A percentile compares a stretch with the other conserved stretches of the same genome.
Evolutionary conservation across 2,329 filamentous ascomycete genomes (phyloP).

Genomic region (Fusarium redolens): DNA sequence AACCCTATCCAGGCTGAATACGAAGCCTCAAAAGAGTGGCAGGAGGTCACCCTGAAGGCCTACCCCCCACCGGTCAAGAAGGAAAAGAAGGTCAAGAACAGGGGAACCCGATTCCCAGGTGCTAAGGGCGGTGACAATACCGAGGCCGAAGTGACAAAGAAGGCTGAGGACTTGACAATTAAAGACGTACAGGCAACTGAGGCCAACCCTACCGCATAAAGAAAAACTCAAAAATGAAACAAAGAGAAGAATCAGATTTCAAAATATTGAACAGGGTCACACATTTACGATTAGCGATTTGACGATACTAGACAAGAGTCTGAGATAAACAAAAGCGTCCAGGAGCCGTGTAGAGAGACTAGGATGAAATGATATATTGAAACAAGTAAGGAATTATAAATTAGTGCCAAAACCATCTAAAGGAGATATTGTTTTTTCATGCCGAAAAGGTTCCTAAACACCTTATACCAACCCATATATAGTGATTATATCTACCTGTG

Average conservation of each 20-base stretch:
- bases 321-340: not conserved
- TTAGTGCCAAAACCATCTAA: not conserved
- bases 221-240: slow-evolving; percentile 1
- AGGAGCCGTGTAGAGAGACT: not conserved
- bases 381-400: not conserved
- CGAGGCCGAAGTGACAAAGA: slow-evolving; percentile 20
- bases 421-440: not conserved
- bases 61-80: slow-evolving; percentile 82
- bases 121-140: slow-evolving; percentile 17
- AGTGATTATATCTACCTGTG: not conserved
- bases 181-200: slow-evolving; percentile 16
- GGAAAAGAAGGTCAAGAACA: slow-evolving; percentile 81
- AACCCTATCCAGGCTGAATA: slow-evolving; percentile 82
- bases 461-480: not conserved
- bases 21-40: slow-evolving; percentile 79
- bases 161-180: slow-evolving; percentile 29
- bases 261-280: not conserved
- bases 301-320: not conserved
- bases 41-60: slow-evolving; percentile 74
- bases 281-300: not conserved
- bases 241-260: not conserved
- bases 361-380: slow-evolving; percentile 26
- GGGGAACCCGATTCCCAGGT: slow-evolving; percentile 74
- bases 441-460: not conserved
- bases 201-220: slow-evolving; percentile 21